Evolutionary conservation across 768 basidiomycete species (phyloP).

Genomic region (Agrocybe chaxingu): DNA sequence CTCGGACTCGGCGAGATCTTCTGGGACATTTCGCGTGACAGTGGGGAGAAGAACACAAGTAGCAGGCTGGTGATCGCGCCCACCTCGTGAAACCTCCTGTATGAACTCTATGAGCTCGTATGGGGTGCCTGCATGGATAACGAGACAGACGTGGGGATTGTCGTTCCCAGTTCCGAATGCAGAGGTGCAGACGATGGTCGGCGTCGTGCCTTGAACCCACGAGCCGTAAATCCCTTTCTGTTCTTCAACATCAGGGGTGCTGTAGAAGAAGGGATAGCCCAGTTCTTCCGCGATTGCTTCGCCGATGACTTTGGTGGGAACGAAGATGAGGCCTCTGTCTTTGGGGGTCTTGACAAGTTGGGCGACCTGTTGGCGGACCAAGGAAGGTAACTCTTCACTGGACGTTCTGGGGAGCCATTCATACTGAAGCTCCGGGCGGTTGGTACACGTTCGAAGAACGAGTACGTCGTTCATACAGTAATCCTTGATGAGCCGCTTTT

Average conservation of each 20-base stretch:
- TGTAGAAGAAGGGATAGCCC: slow-evolving; percentile 5
- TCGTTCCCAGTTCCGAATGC: slow-evolving; percentile 26
- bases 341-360: background rate
- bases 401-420: background rate
- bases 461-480: slow-evolving; percentile 8
- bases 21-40: background rate
- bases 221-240: background rate
- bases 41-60: slow-evolving; percentile 4
- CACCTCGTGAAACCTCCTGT: slow-evolving; percentile 19
- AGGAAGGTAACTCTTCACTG: too few species aligned
- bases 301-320: slow-evolving; percentile 1
- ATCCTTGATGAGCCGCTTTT: background rate
- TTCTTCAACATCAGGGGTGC: background rate
- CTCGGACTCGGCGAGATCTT: background rate
- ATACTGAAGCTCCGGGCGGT: slow-evolving; percentile 5
- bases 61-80: slow-evolving; percentile 10
- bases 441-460: slow-evolving; percentile 1
- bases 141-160: slow-evolving; percentile 13
- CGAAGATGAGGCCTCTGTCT: slow-evolving; percentile 11
- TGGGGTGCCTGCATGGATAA: slow-evolving; percentile 17
- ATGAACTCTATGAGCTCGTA: slow-evolving; percentile 18
- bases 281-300: background rate
- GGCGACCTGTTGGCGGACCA: background rate
- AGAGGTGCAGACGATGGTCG: slow-evolving; percentile 17
- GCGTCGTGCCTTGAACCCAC: slow-evolving; percentile 9